Conservation (phyloP, 345 rosid species). For the Moringa oleifera region DNA sequence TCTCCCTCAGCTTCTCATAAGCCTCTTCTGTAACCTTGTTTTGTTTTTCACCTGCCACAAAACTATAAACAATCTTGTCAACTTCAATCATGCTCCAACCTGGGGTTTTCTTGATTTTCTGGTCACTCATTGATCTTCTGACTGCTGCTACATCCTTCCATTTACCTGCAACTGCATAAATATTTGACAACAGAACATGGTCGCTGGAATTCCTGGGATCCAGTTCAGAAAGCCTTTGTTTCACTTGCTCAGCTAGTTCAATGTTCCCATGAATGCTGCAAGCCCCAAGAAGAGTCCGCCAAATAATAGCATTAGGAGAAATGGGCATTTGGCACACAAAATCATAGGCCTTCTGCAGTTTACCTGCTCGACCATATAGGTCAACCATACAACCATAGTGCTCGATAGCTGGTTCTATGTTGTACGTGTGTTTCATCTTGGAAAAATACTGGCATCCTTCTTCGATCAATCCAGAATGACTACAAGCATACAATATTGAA, state of each 20-base stretch:
- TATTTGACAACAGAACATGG: constrained; percentile 51
- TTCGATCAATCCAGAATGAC: constrained; percentile 58
- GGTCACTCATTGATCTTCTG: constrained; percentile 30
- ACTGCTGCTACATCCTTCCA: constrained; percentile 49
- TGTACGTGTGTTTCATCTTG: constrained; percentile 33
- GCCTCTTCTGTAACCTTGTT: constrained; percentile 16
- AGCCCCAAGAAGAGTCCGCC: constrained; percentile 55
- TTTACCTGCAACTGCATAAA: constrained; percentile 42
- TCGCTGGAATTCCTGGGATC: constrained; percentile 42
- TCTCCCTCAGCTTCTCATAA: constrained; percentile 23
- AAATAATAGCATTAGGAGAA: constrained; percentile 39
- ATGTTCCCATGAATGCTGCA: constrained; percentile 52
- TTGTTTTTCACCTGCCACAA: constrained; percentile 23
- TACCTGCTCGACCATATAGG: constrained; percentile 51
- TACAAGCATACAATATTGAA: constrained; percentile 51
- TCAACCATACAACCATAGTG: constrained; percentile 62
- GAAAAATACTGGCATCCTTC: constrained; percentile 45
- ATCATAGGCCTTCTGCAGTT: constrained; percentile 34
- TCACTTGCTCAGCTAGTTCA: constrained; percentile 50
- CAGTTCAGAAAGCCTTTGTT: constrained; percentile 35
- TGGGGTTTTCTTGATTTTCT: constrained; percentile 37
- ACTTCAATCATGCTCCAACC: constrained; percentile 52
- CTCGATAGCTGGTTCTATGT: constrained; percentile 41
- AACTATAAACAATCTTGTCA: constrained; percentile 24
- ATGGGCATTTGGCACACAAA: constrained; percentile 47